Conservation (phyloP, 2,329 filamentous ascomycete species). For the Diaporthe citriasiana region DNA sequence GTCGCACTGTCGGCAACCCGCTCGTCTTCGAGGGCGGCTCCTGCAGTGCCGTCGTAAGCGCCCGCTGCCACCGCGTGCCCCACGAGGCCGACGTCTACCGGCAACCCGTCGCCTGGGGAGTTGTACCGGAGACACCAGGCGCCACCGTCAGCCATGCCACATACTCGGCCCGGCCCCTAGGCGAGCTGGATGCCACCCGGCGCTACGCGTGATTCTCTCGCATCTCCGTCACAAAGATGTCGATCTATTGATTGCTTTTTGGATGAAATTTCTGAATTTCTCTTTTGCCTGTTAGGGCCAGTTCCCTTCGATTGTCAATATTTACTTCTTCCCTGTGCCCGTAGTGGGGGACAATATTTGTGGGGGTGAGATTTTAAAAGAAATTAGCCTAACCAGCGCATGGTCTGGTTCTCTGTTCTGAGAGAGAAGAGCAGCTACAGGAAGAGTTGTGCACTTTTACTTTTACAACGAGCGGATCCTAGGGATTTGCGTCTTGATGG, state of each 20-base stretch:
- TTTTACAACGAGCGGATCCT: background rate
- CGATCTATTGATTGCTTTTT: background rate
- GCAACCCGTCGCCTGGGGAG: constrained; percentile 60
- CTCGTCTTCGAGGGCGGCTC: constrained; percentile 61
- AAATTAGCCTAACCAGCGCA: background rate
- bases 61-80: constrained; percentile 60
- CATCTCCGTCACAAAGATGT: too few species aligned
- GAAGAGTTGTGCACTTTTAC: background rate
- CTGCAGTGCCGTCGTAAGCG: constrained; percentile 67
- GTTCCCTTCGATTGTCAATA: constrained; percentile 17
- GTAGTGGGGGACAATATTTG: background rate
- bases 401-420: constrained; percentile 11
- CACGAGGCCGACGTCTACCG: constrained; percentile 54
- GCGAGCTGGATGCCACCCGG: constrained; percentile 52
- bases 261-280: background rate
- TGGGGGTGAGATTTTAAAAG: constrained; percentile 2
- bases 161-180: constrained; percentile 57
- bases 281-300: background rate
- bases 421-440: background rate
- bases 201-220: constrained; percentile 54
- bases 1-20: constrained; percentile 60
- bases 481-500: background rate
- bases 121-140: constrained; percentile 57
- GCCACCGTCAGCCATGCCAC: constrained; percentile 59
- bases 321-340: background rate